A percentile compares a stretch with the other conserved stretches of the same genome.
phyloP scores from a whole-genome alignment of 2,329 filamentous ascomycete species.

The Neonectria faginata region DNA sequence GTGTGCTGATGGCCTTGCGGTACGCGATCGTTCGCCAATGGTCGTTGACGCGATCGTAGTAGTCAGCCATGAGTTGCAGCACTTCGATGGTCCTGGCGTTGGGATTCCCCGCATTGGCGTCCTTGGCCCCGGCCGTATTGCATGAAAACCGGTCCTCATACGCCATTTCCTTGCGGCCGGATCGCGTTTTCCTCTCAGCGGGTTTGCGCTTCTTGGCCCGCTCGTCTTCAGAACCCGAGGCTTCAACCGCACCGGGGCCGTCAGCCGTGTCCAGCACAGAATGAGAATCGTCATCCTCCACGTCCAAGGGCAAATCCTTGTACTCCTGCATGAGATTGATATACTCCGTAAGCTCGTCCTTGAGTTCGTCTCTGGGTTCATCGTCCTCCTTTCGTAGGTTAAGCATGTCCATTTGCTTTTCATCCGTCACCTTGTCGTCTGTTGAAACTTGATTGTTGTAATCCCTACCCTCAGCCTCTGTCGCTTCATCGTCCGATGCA shows the following conservation, averaged over 20 bases:
- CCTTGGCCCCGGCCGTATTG: slow-evolving; percentile 62
- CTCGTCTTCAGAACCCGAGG: slow-evolving; percentile 42
- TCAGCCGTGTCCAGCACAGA: slow-evolving; percentile 32
- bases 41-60: slow-evolving; percentile 81
- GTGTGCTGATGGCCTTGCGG: slow-evolving; percentile 78
- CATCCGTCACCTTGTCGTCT: not conserved
- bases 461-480: not conserved
- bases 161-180: slow-evolving; percentile 45
- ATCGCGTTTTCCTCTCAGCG: slow-evolving; percentile 36
- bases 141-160: slow-evolving; percentile 67
- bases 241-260: slow-evolving; percentile 27
- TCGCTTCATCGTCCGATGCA: not conserved
- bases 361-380: slow-evolving; percentile 55
- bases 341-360: slow-evolving; percentile 71
- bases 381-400: slow-evolving; percentile 7
- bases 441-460: slow-evolving; percentile 2
- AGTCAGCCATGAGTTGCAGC: slow-evolving; percentile 80
- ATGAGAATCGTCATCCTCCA: slow-evolving; percentile 60
- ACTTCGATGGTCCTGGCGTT: slow-evolving; percentile 82
- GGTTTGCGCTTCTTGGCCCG: slow-evolving; percentile 31
- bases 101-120: slow-evolving; percentile 66
- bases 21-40: slow-evolving; percentile 82
- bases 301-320: slow-evolving; percentile 68
- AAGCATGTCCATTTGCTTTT: not conserved
- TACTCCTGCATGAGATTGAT: slow-evolving; percentile 73